Base-by-base conservation (phyloP, 164 flowering plant genomes). In the Cinnamomum micranthum region DNA sequence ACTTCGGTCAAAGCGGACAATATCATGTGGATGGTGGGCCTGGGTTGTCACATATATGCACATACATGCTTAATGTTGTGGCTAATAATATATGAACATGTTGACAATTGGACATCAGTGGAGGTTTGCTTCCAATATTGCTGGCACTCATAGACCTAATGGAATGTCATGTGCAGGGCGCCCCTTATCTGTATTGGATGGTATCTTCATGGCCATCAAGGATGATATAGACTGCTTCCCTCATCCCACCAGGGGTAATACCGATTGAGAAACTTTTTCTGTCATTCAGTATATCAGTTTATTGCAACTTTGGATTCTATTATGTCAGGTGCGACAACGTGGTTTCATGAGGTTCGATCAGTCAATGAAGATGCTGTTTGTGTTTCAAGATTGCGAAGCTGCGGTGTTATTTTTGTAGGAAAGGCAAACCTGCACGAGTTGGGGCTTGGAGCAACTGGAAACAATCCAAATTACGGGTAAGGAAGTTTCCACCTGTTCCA, bases 341-440 rank as follows among this genome's bases (percentile, higher is more conserved):
- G 94, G 93, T 80, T 79, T 80, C 94, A 95, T 76, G 90, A 93
- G 83, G 88, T 88, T 58, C 92, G 89, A 23, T 23, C 84, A 69
- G 88, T 89, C 52, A 76, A 82, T 33, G 75, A 82, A 82, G 99
- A 95, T 85, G 93, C 96, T 67, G 91, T 83, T 72, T 78, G 81
- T 83, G 99, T 95, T 71, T 85, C 94, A 74, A 90, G 85, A 80
- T 79, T 95, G 82, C 92, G 99, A 24, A 84, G 86, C 60, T 93
- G 98, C 81, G 99, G 99, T 65, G 99, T 84, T 25, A 84, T 95
- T 65, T 81, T 95, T 14, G 79, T 95, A 13, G 99, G 99, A 62
- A 95, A 95, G 86, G 95, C 98, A 77, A 93, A 95, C 83, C 91
- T 95, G 99, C 99, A 95, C 83, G 98, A 95, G 75, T 70, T 95